Percentiles rank a stretch among this genome's conserved stretches.
These are phyloP conservation scores for Irpex sp. DNA, from an alignment of 1,284 basidiomycete genomes.

Conservation along the genomic window DNA sequence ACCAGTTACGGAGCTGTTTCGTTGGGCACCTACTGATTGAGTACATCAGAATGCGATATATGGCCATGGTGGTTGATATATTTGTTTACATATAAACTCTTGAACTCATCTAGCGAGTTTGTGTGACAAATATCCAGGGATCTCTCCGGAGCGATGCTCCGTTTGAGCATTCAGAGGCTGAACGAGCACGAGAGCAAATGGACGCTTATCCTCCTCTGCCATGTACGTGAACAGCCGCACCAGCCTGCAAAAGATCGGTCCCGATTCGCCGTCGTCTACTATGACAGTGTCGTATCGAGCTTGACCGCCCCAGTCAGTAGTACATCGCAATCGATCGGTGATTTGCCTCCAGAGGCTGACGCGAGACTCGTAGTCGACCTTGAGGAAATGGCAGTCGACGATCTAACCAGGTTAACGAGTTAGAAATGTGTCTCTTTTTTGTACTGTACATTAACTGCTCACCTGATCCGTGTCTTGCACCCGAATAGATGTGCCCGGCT, in stretches of 20 bases:
- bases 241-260: background rate
- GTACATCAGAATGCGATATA: too few relatives aligned
- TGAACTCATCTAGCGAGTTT: too few relatives aligned
- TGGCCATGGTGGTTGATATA: background rate
- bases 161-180: background rate
- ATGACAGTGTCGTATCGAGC: constrained; percentile 23
- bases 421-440: too few relatives aligned
- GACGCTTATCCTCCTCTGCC: background rate
- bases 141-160: background rate
- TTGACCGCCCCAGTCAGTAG: constrained; percentile 17
- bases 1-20: too few relatives aligned
- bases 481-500: too few relatives aligned
- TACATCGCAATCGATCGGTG: constrained; percentile 22
- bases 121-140: too few relatives aligned
- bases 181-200: background rate
- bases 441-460: background rate
- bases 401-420: background rate
- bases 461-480: background rate
- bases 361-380: constrained; percentile 22
- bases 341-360: constrained; percentile 20
- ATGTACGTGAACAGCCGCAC: background rate
- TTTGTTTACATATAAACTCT: background rate
- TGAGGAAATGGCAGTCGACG: constrained; percentile 16
- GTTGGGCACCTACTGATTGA: too few relatives aligned
- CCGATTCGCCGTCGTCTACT: constrained; percentile 7